Base-by-base conservation (phyloP, 495 filamentous ascomycete species). In the Thermothielavioides terrestris region DNA sequence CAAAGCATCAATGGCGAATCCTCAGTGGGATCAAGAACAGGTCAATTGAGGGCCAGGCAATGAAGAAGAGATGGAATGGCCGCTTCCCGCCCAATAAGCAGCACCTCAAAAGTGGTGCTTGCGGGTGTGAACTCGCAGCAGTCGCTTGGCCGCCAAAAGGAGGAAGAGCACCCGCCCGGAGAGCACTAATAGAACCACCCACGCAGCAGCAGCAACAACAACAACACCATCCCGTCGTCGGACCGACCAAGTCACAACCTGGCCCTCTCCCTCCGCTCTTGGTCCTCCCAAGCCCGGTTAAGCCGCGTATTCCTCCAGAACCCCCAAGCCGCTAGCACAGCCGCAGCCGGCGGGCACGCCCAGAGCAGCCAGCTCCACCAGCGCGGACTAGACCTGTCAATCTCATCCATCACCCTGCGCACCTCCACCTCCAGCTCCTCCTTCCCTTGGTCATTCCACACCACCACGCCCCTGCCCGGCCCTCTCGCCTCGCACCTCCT, bases 341-440 rank as follows among this genome's bases (percentile, higher is more conserved):
- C 79, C 6, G 78, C 89, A 46, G 90, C 50, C 18, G 87, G 86
- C 59, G 90, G 89, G 61, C 72, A 78, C 49, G 81, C 59, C 67
- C 86, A 73, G 55, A 92, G 69, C 60, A 83, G 49, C 81, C 79
- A 84, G 18, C 72, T 76, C 92, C 92, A 95, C 87, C 86, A 89
- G 43, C 72, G 62, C 32, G 86, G 84, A 68, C 85, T 88, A 20
- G 65, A 64, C 46, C 49, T 72, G 58, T 65, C 66, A n/a, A 95
- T 68, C 53, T 72, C 77, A 11, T 46, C 50, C 72, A 94, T 77
- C 6, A 80, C 83, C 49, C 64, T 69, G 45, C 69, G 66, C 1
- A 97, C 68, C 61, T 88, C 81, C 34, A 45, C 53, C 65, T 75
- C 72, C 58, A 97, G 61, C 43, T 88, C 78, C 31, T 78, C 80